phyloP scores from a whole-genome alignment of 164 flowering plant species.

The Chimonanthus praecox region DNA sequence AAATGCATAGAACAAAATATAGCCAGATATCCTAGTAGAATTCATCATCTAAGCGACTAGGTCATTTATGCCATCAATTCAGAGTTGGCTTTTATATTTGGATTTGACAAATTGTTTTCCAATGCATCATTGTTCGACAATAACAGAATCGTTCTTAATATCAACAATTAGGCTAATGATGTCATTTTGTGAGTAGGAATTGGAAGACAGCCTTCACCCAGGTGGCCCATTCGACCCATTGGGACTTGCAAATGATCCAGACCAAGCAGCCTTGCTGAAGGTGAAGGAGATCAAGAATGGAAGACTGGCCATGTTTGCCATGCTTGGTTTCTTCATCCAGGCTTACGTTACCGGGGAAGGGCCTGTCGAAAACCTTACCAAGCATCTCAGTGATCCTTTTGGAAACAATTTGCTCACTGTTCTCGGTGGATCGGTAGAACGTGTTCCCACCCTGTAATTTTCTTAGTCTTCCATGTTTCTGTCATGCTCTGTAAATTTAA shows the following conservation, averaged over 20 bases:
- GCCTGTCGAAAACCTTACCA: conserved; percentile 85
- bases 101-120: no score
- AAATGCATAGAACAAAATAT: no score
- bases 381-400: conserved; percentile 92
- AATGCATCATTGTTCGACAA: no score
- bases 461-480: background rate
- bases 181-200: conserved; percentile 30
- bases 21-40: no score
- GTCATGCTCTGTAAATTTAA: conserved; percentile 9
- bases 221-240: conserved; percentile 95
- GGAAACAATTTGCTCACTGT: conserved; percentile 98
- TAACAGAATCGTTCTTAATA: no score
- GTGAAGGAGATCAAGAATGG: conserved; percentile 99
- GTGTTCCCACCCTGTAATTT: conserved; percentile 68
- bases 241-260: conserved; percentile 85
- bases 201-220: conserved; percentile 93
- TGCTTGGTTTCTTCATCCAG: conserved; percentile 94
- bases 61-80: no score
- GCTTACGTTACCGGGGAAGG: conserved; percentile 98
- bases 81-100: no score
- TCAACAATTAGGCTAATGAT: background rate
- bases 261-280: conserved; percentile 81
- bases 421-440: conserved; percentile 58
- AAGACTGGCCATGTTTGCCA: conserved; percentile 95
- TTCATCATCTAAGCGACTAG: no score